Evolutionary conservation across 2,329 filamentous ascomycete genomes (phyloP), one percentile per base, ranked within the genome.

Genomic region (Claviceps sorghi): DNA sequence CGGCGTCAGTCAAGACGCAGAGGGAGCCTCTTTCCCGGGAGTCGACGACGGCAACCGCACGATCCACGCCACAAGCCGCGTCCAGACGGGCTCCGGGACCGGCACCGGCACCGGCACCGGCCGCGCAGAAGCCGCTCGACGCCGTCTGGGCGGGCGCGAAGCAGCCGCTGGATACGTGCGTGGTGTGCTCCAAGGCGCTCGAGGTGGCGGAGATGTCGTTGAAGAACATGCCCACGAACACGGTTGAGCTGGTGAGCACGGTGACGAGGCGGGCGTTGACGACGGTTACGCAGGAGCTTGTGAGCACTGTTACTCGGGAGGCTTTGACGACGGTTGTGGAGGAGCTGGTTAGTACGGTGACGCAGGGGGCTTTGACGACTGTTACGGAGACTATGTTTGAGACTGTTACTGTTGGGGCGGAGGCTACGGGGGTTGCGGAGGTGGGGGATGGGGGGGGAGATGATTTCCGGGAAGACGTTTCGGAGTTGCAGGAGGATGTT

Each of bases 241-340:
- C 51, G 1, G 19, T 54, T 5, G 48, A 41, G 48, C 13, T 42
- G 26, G 48, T 49, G 22, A 21, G 38, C 10, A 49, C 48, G 43
- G 51, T 57, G 13, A 56, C 52, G 13, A 64, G 69, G 55, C 19
- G 51, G 19, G 45, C 48, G 4, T n/a, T 26, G 26, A 22, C 17
- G n/a, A 72, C 67, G 5, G 60, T 60, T 41, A 62, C 61, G 9
- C 63, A 69, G 11, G 36, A 49, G 48, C 11, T 49, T 10, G 48
- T 49, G 19, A 49, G 48, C 11, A 49, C 48, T 19, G 49, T 57
- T 21, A 57, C 52, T 10, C 64, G 69, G 55, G 19, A 49, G 30
- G 45, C 48, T 7, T n/a, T 26, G 19, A 22, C 17, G 13, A 72
- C 67, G 6, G 60, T 60, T 34, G 62, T 61, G 7, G 64, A 69